Percentiles rank a stretch among this genome's conserved stretches.
These are phyloP conservation scores for Cerioporus squamosus DNA, from an alignment of 1,284 basidiomycete species.

Conservation along the genomic window DNA sequence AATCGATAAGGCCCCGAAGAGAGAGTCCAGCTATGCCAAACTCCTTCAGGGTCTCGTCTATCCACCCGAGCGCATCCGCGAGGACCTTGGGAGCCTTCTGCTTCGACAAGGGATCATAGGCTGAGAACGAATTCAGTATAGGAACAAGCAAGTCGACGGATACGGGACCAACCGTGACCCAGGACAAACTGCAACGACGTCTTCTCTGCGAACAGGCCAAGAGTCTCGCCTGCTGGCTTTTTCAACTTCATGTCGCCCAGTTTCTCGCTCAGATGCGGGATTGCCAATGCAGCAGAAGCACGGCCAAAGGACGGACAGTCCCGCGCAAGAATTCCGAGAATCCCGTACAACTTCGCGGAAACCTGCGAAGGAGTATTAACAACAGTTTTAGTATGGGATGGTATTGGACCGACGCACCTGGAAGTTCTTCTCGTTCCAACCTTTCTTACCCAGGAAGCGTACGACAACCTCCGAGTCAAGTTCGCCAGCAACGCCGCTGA, in stretches of 20 bases:
- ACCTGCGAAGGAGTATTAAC: conserved; percentile 57
- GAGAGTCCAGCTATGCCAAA: conserved; percentile 92
- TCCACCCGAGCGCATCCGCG: conserved; percentile 91
- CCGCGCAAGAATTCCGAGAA: conserved; percentile 78
- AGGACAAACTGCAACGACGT: conserved; percentile 95
- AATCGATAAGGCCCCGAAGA: conserved; percentile 87
- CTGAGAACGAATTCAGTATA: conserved; percentile 44
- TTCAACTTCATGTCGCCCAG: conserved; percentile 97
- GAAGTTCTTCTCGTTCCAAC: conserved; percentile 99
- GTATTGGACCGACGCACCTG: conserved; percentile 60
- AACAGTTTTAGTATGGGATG: not conserved
- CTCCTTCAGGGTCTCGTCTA: conserved; percentile 87
- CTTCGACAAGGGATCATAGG: conserved; percentile 89
- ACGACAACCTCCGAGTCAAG: conserved; percentile 92
- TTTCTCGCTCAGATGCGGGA: conserved; percentile 92
- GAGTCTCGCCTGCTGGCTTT: conserved; percentile 92
- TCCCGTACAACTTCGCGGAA: conserved; percentile 83
- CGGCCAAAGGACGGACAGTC: conserved; percentile 84
- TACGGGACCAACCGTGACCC: conserved; percentile 73
- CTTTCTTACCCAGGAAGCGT: conserved; percentile 90
- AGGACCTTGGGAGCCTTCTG: conserved; percentile 98
- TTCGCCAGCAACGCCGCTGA: conserved; percentile 67
- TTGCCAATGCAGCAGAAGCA: conserved; percentile 83
- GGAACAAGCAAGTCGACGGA: not conserved
- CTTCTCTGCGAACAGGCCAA: conserved; percentile 87